Evolutionary conservation across 305 asterid species (phyloP), one percentile per base, ranked within the genome.

Genomic region (Rubia balearica): DNA sequence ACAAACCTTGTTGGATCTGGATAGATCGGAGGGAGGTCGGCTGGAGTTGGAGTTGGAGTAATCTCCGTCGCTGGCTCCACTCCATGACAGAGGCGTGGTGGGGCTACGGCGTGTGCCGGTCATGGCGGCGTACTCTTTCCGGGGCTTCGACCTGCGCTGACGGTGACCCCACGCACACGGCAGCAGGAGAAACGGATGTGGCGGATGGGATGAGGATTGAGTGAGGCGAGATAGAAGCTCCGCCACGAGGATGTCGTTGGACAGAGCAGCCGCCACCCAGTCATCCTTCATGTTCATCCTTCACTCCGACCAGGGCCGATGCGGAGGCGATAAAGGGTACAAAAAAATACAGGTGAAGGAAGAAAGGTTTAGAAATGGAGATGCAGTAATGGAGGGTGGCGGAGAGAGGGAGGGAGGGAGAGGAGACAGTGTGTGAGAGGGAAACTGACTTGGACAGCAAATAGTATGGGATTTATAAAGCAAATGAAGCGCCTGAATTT

Each of bases 1-100:
- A 76, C 83, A 71, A 69, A 83, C 85, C 87, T 80, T 83, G 80
- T 76, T 80, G 80, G 83, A 83, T 83, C 84, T 78, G 75, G 81
- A 76, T n/a, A 70, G 78, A 78, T 72, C 76, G 78, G 79, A 79
- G 40, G 73, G 61, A 22, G 65, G 72, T 51, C 67, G 79, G 81
- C 70, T 46, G 71, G 38, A 61, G 68, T 49, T 77, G 41, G 81
- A 77, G 69, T 74, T 62, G 9, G 74, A 74, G 70, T 38, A 40
- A 61, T 78, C 80, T 43, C 82, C 81, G 36, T 81, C 83, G 67
- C 83, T 81, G 42, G 79, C 75, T 24, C 8, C 83, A 65, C 84
- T 78, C 84, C 81, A 83, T 3, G 87, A 76, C 6, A 78, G 76
- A 41, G 87, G 87, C 22, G 83, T 83, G 59, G 80, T 83, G 51